Base-by-base conservation (phyloP, 768 basidiomycete species). In the Basidioascus undulatus region DNA sequence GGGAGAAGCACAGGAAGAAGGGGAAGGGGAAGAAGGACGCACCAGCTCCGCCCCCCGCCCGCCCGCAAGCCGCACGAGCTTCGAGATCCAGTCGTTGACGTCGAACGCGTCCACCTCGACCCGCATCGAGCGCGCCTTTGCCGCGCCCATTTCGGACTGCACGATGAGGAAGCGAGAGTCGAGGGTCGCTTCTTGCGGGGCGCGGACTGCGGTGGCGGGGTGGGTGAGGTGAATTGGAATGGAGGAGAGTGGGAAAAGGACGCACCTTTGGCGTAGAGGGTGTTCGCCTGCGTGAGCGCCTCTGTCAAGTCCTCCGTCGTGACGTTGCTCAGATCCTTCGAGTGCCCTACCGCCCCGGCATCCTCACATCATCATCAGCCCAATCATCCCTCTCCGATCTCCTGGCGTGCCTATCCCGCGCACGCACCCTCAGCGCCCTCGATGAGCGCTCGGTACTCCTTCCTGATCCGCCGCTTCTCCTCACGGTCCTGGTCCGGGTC, bases 61-160 rank as follows among this genome's bases (percentile, higher is more conserved):
- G 15, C 79, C 77, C 76, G 84, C 76, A 51, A 71, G 79, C 12
- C 61, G 66, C 35, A 76, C 61, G 27, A 84, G 62, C 51, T 75
- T 75, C 6, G 70, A 58, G 40, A 98, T 63, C 50, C 87, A 94
- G 41, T 94, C 86, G 48, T 89, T 83, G 31, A 79, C 62, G 53
- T 98, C 89, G 53, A 96, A 98, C 12, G 76, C 72, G 41, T 80
- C 78, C 0, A 71, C 70, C 40, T 80, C 82, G 0, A 81, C 71
- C 56, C 81, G 84, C 71, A 89, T 75, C 24, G 74, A 73, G 24
- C 81, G 77, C n/a, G 86, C 86, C 54, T 87, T 76, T 49, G 75
- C 73, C 2, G 80, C 75, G 33, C 76, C 72, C 50, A 82, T 70
- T 44, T 71, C 75, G 3, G 81, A 75, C 10, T 76, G 72, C 53